Base-by-base conservation (phyloP, 2,329 filamentous ascomycete genomes). In the Penicillium sp. region DNA sequence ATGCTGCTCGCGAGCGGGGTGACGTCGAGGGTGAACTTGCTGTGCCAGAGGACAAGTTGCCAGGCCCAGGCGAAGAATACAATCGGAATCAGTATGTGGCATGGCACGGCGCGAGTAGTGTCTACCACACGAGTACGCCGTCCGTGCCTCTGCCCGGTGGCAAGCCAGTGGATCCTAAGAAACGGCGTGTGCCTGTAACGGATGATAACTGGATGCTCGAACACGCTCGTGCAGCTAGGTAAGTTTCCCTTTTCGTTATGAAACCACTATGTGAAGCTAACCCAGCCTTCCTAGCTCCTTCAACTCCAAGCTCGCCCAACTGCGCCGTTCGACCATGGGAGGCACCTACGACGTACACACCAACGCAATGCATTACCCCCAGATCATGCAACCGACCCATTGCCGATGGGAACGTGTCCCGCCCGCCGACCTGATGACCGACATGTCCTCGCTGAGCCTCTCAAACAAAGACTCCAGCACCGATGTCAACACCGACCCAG, bases 61-160 rank as follows among this genome's bases (percentile, higher is more conserved):
- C 90, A 24, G 80, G 81, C 7, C 76, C 79, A n/a, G 88, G 86
- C 33, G 87, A 95, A 66, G 79, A 84, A n/a, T 98, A 98, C 78
- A 96, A 98, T 77, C 90, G 92, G 74, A 98, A 98, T 66, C 91
- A 96, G 69, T 98, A 96, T 66, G 93, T 98, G 25, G 93, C 93
- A 25, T 98, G 93, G 93, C 91, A 95, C 68, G 93, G 93, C 43
- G 93, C 93, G 42, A 97, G 92, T 68, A 86, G 88, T 33, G 93
- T 98, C 23, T 98, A 98, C 68, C 90, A 97, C 67, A 89, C 88
- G 10, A 85, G 84, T 49, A 81, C 80, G 1, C 88, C 89, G 1
- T 84, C 86, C 20, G 83, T 88, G n/a, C 89, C 89, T 2, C 76
- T 86, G 50, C 83, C 83, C 28, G 84, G 78, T 52, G 87, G 87